Evolutionary conservation across 164 flowering plant species (phyloP), one percentile per base, ranked within the genome.

Genomic region (Annona squamosa): DNA sequence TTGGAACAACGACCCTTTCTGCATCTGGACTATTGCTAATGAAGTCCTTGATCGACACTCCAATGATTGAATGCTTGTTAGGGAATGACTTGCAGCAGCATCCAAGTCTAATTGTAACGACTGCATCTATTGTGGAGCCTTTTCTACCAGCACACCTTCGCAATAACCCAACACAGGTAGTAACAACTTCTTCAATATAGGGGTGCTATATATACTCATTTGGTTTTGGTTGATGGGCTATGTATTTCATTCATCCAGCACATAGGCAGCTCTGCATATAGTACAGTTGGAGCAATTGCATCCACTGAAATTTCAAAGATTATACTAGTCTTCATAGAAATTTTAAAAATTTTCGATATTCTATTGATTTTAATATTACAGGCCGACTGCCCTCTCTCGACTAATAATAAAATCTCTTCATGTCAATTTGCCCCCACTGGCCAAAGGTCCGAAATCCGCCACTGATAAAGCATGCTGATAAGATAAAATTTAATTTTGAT

Each of bases 1-100:
- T 87, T 62, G 97, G 98, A 17, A 89, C 73, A 63, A 92, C 97
- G 41, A 86, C 94, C 10, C 84, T 94, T 17, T 94, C 98, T 68
- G 93, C 97, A 46, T 94, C 98, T 46, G 97, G 98, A 68, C 62
- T 89, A 81, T 48, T 92, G 59, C 74, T 92, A 79, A 92, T 96
- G 3, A 74, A 81, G 56, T 77, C 80, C 59, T 79, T 85, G 76
- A 70, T 13, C n/a, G 79, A 76, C 19, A 61, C 69, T 70, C 69
- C 78, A 3, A 68, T 77, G 18, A 77, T 78, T 45, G 72, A 80
- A 72, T 71, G 72, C 6, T 45, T 78, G 67, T 43, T 3, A 37
- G 73, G 76, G 48, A 62, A 56, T 45, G 65, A 63, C 26, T 46
- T 42, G 59, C 62, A 44, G 6, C n/a, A 48, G 5, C 37, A n/a